phyloP scores from a whole-genome alignment of 495 filamentous ascomycete genomes.

The Podospora sp. region DNA sequence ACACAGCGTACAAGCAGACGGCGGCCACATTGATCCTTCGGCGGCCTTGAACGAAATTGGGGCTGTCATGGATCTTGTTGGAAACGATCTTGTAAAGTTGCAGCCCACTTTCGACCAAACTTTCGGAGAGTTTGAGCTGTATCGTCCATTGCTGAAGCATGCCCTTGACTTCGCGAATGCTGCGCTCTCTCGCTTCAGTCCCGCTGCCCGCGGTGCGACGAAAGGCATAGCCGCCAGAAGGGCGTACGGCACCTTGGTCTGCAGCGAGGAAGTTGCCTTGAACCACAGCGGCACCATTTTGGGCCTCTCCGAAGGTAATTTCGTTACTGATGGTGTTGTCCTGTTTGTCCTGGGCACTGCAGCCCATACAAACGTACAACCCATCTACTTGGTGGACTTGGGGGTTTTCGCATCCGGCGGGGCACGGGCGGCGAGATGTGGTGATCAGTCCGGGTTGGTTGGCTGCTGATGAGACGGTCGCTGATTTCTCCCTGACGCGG shows the following conservation, averaged over 20 bases:
- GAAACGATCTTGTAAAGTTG: conserved; percentile 78
- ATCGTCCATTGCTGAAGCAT: conserved; percentile 49
- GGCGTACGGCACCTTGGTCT: conserved; percentile 62
- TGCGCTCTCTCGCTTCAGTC: conserved; percentile 64
- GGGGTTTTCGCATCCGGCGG: conserved; percentile 36
- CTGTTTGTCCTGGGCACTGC: conserved; percentile 79
- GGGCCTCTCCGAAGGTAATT: conserved; percentile 82
- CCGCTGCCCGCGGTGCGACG: conserved; percentile 43
- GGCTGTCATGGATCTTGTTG: no score
- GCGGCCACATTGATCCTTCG: conserved; percentile 81
- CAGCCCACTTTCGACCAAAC: conserved; percentile 62
- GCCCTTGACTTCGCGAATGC: conserved; percentile 61
- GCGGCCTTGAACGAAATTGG: conserved; percentile 89
- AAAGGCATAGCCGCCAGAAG: conserved; percentile 46
- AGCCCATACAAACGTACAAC: conserved; percentile 77
- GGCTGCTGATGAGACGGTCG: conserved; percentile 18
- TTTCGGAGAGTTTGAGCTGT: conserved; percentile 59
- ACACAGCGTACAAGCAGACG: conserved; percentile 84
- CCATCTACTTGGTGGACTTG: conserved; percentile 52
- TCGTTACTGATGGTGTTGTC: conserved; percentile 90
- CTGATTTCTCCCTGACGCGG: conserved; percentile 30
- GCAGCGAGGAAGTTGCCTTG: conserved; percentile 86
- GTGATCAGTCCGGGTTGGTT: neutral
- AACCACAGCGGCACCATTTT: conserved; percentile 82
- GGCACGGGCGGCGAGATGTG: conserved; percentile 7